A percentile compares a stretch with the other conserved stretches of the same genome.
phyloP scores from a whole-genome alignment of 108 stramenopile genomes.

The Fistulifera solaris region DNA sequence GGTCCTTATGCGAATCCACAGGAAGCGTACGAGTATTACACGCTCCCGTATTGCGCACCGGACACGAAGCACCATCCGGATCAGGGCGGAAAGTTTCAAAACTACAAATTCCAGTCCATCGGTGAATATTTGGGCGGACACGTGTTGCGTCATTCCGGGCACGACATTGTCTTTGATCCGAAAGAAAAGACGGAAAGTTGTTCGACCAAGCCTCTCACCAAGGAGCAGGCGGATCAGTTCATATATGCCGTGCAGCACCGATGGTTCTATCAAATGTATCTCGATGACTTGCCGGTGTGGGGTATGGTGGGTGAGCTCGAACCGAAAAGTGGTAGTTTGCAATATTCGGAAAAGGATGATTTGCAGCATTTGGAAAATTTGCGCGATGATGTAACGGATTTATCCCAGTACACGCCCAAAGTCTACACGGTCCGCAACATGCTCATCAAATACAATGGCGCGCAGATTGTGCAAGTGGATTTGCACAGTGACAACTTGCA shows the following conservation, averaged over 20 bases:
- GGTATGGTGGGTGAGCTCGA: conserved; percentile 95
- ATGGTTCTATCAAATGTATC: conserved; percentile 96
- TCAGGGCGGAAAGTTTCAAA: conserved; percentile 59
- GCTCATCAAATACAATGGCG: conserved; percentile 83
- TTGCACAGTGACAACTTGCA: conserved; percentile 77
- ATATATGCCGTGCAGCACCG: conserved; percentile 71
- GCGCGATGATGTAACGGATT: conserved; percentile 31
- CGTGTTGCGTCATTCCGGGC: conserved; percentile 76
- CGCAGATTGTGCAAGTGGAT: conserved; percentile 92
- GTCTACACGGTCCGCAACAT: conserved; percentile 88
- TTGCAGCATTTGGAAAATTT: conserved; percentile 59
- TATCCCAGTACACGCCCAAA: conserved; percentile 44
- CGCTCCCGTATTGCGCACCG: conserved; percentile 94
- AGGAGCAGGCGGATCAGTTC: conserved; percentile 45
- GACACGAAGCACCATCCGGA: conserved; percentile 79
- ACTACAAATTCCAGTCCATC: conserved; percentile 67
- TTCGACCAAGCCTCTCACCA: conserved; percentile 53
- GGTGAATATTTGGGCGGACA: conserved; percentile 71
- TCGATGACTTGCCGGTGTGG: conserved; percentile 97
- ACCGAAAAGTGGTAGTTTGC: conserved; percentile 26
- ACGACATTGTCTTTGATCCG: conserved; percentile 59
- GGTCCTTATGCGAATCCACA: conserved; percentile 98
- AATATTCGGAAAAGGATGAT: conserved; percentile 42
- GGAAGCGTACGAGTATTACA: conserved; percentile 98
- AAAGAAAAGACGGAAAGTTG: conserved; percentile 55